Conservation (phyloP, 2,329 filamentous ascomycete species). For the Escovopsis sp. region DNA sequence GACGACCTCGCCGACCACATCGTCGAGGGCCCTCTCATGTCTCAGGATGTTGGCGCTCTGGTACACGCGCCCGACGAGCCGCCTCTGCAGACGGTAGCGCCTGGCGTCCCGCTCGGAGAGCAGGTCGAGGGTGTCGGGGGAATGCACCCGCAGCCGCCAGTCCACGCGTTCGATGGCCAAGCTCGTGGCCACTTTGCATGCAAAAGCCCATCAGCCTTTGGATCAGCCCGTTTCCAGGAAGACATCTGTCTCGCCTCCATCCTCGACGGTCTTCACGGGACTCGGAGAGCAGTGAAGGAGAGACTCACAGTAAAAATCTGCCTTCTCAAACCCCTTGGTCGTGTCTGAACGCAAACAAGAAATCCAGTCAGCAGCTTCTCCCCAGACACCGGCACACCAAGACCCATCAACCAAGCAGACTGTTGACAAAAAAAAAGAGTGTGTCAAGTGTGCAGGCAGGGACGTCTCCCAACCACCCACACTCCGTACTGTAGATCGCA, state of each 20-base stretch:
- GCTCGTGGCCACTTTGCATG: slow-evolving; percentile 26
- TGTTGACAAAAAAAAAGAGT: too few species aligned
- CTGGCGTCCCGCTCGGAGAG: slow-evolving; percentile 31
- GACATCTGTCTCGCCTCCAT: too few species aligned
- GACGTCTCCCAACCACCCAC: too few species aligned
- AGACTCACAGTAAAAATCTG: slow-evolving; percentile 35
- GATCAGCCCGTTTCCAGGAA: neutral
- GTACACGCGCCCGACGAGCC: slow-evolving; percentile 34
- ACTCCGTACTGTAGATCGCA: slow-evolving; percentile 28
- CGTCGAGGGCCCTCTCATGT: slow-evolving; percentile 26
- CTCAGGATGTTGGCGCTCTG: slow-evolving; percentile 25
- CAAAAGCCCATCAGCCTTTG: neutral
- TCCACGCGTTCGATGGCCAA: slow-evolving; percentile 27
- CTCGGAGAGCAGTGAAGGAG: too few species aligned
- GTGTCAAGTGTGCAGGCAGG: too few species aligned
- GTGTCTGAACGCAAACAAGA: slow-evolving; percentile 17
- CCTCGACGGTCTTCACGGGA: too few species aligned
- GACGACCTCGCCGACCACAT: slow-evolving; percentile 21
- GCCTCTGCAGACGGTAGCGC: slow-evolving; percentile 32
- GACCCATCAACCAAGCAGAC: too few species aligned
- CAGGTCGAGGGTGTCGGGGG: slow-evolving; percentile 32
- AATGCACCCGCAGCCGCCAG: slow-evolving; percentile 19
- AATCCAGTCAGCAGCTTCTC: neutral
- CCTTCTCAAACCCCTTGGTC: slow-evolving; percentile 33
- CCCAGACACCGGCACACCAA: too few species aligned